Base-by-base conservation (phyloP, 2,329 filamentous ascomycete species). In the Cercospora beticola region DNA sequence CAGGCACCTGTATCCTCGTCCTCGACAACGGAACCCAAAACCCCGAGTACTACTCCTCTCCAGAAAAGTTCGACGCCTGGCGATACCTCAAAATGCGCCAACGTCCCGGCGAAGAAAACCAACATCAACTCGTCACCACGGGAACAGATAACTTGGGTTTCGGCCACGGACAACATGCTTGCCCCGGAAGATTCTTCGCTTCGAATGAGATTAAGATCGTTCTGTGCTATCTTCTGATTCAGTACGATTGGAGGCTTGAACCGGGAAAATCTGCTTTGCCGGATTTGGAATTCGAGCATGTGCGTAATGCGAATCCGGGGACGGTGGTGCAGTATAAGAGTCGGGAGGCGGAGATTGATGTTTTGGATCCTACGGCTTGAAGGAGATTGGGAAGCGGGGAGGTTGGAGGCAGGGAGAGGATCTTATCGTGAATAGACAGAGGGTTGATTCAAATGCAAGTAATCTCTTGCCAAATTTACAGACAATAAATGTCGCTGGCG, bases 131-230 rank as follows among this genome's bases (percentile, higher is more conserved):
- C 57, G 72, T 71, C 57, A 68, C 71, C 3, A 72, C 71, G 4
- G 68, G 56, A 8, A 12, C 69, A 3, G 65, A 71, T 3, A 71
- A 77, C 65, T 31, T 77, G 40, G 68, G 49, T 0, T 79, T 78
- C 69, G 76, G 77, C 14, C 70, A 75, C 52, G 79, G 79, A 31
- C 68, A 72, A 21, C 75, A 79, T 56, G 78, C 60, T 18, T 67
- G 65, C 16, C 65, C 65, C 0, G 65, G 66, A 14, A 71, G 78
- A 21, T 79, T 80, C 70, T 78, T 81, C 43, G 79, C 76, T 9
- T 68, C 71, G 10, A 76, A 76, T 43, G 76, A 78, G 40, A 74
- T 79, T 46, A 80, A 80, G 65, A 73, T 80, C 28, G 67, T 74
- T 1, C 57, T 81, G n/a, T 72, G 68, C n/a, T 73, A 76, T 65